Base-by-base conservation (phyloP, 345 rosid species). In the Viola odorata region DNA sequence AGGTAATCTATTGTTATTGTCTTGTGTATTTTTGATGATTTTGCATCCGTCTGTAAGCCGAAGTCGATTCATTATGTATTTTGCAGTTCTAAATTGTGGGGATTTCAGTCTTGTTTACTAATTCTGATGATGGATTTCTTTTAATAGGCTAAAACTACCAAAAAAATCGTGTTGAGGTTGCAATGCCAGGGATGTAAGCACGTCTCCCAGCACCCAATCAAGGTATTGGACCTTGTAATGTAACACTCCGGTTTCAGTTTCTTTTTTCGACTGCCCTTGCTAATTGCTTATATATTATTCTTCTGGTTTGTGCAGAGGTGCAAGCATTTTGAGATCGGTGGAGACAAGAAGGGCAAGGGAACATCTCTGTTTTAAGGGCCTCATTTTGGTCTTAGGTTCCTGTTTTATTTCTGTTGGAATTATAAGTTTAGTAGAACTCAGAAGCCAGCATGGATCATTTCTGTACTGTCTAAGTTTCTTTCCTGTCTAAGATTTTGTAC, bases 151-250 rank as follows among this genome's bases (percentile, higher is more conserved):
- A 85, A 85, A 81, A 85, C 95, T 15, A 82, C 91, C n/a, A 88
- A 88, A 82, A 88, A 88, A 82, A 88, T 88, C 69, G 89, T 85
- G 53, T 23, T 85, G 79, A 88, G 96, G 91, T 79, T 88, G 55
- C 91, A 85, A 23, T 87, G 91, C 70, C 91, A 88, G 68, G 75
- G 77, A 8, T 88, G 96, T 85, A 88, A 88, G 80, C 95, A 85
- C 15, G 73, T 87, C 4, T 87, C 95, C 44, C 91, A 85, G 72
- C 89, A 79, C 61, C 72, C 95, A 0, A 85, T 87, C 67, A 85
- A 81, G 88, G 95, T 83, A 8, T 48, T 23, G 32, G 32, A 23
- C 32, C 32, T 23, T 23, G 32, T 23, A 23, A 0, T 2, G 2
- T 23, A 23, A 23, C 32, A 23, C 32, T 23, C 32, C 32, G 32